phyloP scores from a whole-genome alignment of 2,329 filamentous ascomycete genomes.

The Cercospora sp. region DNA sequence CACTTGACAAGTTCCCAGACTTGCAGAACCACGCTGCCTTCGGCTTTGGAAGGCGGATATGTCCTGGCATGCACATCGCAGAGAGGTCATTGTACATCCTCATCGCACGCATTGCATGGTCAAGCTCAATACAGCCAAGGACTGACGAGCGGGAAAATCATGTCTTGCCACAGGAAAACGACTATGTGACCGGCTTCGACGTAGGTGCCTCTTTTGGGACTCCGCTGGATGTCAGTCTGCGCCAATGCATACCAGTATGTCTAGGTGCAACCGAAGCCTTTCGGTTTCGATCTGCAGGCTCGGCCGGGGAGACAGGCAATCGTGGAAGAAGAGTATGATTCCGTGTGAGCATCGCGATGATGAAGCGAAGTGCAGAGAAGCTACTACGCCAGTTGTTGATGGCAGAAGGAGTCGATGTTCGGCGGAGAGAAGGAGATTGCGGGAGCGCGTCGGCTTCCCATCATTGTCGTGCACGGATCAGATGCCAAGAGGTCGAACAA shows the following conservation, averaged over 20 bases:
- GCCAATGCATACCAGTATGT: neutral
- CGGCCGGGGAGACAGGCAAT: neutral
- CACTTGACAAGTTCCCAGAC: constrained; percentile 54
- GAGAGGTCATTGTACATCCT: constrained; percentile 44
- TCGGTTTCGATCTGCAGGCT: constrained; percentile 2
- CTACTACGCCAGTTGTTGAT: no score
- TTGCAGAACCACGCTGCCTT: constrained; percentile 57
- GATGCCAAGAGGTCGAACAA: neutral
- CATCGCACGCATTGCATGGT: constrained; percentile 36
- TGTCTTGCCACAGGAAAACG: constrained; percentile 22
- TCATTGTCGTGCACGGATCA: neutral
- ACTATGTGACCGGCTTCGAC: constrained; percentile 29
- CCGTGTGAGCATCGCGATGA: neutral
- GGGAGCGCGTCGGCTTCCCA: neutral
- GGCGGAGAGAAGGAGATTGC: neutral
- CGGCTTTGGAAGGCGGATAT: constrained; percentile 55
- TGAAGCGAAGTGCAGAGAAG: no score
- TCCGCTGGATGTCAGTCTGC: neutral
- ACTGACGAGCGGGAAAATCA: constrained; percentile 20
- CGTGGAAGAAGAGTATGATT: neutral
- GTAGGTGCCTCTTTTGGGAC: constrained; percentile 2
- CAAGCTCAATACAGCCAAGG: constrained; percentile 24
- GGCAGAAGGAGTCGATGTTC: neutral
- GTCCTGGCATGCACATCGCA: constrained; percentile 46
- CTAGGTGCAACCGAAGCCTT: constrained; percentile 13